Evolutionary conservation across 1,284 basidiomycete species (phyloP), one percentile per base, ranked within the genome.

Genomic region (Taiwanofungus camphoratus): DNA sequence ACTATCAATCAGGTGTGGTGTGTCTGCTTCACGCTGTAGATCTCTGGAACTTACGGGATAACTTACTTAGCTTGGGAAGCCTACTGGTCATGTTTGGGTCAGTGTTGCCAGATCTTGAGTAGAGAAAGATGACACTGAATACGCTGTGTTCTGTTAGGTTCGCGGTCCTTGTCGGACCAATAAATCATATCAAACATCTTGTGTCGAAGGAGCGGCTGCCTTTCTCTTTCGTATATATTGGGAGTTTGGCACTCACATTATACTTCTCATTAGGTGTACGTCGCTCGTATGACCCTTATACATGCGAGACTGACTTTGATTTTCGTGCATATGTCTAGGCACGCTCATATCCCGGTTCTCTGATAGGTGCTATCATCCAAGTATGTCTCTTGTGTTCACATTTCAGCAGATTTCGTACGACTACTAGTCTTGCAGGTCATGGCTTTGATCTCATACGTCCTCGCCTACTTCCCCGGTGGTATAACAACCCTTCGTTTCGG

Each of bases 401-500:
- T n/a, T 5, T 24, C n/a, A 12, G 3, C 21, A n/a, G 6, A 23
- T 40, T n/a, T 36, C 44, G 24, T 50, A 21, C 23, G 0, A 18
- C 23, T 16, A 5, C 6, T 32, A 31, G 20, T 4, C 21, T 6
- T 15, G 1, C 61, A 89, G 77, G 79, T 94, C 30, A 68, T 87
- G 33, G 83, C 92, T 1, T 77, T 97, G 7, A 68, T 95, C 8
- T 76, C 85, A 11, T 97, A 96, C 58, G 76, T 96, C 7, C 71
- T 90, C 13, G 91, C 92, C 0, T 96, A 95, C 65, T 95, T 94
- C 66, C 91, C 92, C 3, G 92, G 92, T 9, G 92, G 87, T 7
- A 73, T 72, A 12, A 78, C 82, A 49, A 93, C 92, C 0, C 70
- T 94, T 26, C 77, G 87, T 21, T 80, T 93, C 56, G 91, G 91